These are phyloP conservation scores for Alternaria atra DNA, from an alignment of 2,329 filamentous ascomycete genomes.

Conservation along the genomic window DNA sequence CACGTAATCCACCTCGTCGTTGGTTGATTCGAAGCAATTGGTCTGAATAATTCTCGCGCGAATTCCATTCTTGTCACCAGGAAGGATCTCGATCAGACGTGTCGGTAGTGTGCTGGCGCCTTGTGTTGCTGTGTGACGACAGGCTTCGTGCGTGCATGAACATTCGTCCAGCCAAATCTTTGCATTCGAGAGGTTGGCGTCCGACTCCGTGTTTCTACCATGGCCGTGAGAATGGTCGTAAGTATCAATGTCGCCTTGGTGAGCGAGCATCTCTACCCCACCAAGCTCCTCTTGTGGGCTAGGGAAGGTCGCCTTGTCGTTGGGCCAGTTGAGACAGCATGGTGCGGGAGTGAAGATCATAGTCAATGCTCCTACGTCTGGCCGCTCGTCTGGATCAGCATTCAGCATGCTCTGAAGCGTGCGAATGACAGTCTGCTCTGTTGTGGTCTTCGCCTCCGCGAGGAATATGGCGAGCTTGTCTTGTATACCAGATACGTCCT, in stretches of 20 bases:
- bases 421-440: conserved; percentile 35
- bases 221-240: conserved; percentile 18
- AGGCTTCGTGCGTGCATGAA: conserved; percentile 36
- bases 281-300: conserved; percentile 43
- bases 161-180: conserved; percentile 45
- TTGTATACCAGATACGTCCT: conserved; percentile 44
- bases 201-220: conserved; percentile 8
- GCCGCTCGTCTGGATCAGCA: conserved; percentile 40
- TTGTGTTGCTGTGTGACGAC: conserved; percentile 20
- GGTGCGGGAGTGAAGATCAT: conserved; percentile 47
- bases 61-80: conserved; percentile 20
- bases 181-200: conserved; percentile 21
- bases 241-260: conserved; percentile 29
- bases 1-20: conserved; percentile 31
- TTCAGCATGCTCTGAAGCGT: conserved; percentile 46
- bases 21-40: conserved; percentile 19
- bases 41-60: conserved; percentile 37
- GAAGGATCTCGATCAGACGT: conserved; percentile 43
- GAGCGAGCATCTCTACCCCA: conserved; percentile 36
- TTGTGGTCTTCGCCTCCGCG: conserved; percentile 25
- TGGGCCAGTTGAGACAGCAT: conserved; percentile 50
- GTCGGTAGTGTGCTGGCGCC: conserved; percentile 35
- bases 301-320: conserved; percentile 44
- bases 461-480: conserved; percentile 35
- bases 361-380: conserved; percentile 42